phyloP scores from a whole-genome alignment of 345 rosid species.

The Euphorbia tirucalli region DNA sequence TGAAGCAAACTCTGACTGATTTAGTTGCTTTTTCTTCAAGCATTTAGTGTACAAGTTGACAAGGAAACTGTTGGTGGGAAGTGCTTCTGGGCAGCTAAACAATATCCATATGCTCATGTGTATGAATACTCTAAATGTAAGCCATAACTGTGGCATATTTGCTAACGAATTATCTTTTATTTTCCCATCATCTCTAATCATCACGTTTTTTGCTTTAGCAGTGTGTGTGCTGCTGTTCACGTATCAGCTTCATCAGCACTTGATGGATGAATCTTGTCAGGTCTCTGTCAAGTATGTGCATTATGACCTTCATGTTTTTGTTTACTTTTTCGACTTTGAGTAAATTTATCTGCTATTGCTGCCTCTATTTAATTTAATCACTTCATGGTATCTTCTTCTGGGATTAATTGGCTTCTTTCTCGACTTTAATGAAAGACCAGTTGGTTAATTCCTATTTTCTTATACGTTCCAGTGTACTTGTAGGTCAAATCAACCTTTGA shows the following conservation, averaged over 20 bases:
- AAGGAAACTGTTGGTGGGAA: slow-evolving; percentile 58
- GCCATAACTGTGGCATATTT: slow-evolving; percentile 11
- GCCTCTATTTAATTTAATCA: not conserved
- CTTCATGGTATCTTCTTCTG: not conserved
- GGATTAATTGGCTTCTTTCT: not conserved
- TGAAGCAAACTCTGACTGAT: not conserved
- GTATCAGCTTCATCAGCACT: slow-evolving; percentile 63
- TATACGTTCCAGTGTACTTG: not conserved
- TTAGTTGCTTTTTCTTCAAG: slow-evolving; percentile 33
- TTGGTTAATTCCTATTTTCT: not conserved
- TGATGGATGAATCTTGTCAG: slow-evolving; percentile 43
- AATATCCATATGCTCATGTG: slow-evolving; percentile 55
- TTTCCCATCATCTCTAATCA: slow-evolving; percentile 8
- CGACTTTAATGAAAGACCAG: not conserved
- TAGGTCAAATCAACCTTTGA: not conserved
- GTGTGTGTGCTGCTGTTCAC: slow-evolving; percentile 78
- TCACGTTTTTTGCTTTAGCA: slow-evolving; percentile 29
- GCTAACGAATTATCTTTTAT: slow-evolving; percentile 2
- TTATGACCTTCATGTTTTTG: not conserved
- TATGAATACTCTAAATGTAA: slow-evolving; percentile 87
- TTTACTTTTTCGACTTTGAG: not conserved
- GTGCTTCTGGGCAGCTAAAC: slow-evolving; percentile 42
- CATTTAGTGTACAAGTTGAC: slow-evolving; percentile 42
- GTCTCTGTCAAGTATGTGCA: slow-evolving; percentile 70
- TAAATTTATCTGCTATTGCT: not conserved